Evolutionary conservation across 768 basidiomycete species (phyloP).

Genomic region (Mycena maculata): DNA sequence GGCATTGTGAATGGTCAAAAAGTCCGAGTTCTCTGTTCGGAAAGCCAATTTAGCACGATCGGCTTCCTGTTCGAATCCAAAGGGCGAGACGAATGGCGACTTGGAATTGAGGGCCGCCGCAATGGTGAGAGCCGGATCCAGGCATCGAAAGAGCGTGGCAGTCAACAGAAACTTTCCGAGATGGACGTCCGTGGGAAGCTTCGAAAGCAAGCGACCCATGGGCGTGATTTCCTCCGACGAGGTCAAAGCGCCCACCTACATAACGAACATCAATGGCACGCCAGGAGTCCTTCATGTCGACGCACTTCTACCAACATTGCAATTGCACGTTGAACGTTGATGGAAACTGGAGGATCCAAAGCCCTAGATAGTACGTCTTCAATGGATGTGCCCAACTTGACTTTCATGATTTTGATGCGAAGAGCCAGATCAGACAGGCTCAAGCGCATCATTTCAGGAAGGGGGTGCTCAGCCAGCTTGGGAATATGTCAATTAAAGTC

Average conservation of each 20-base stretch:
- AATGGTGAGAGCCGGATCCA: conserved; percentile 97
- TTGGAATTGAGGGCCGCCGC: conserved; percentile 93
- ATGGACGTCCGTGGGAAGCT: conserved; percentile 95
- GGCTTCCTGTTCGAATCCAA: conserved; percentile 89
- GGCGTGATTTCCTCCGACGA: conserved; percentile 91
- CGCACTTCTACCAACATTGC: conserved; percentile 89
- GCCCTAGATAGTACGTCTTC: conserved; percentile 91
- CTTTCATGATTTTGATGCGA: conserved; percentile 93
- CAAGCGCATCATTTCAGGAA: conserved; percentile 95
- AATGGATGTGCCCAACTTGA: conserved; percentile 85
- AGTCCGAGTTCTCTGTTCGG: conserved; percentile 92
- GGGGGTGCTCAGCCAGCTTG: conserved; percentile 89
- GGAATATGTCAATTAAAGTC: conserved; percentile 10
- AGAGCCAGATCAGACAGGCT: conserved; percentile 93
- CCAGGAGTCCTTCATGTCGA: neutral
- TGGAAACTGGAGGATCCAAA: conserved; percentile 86
- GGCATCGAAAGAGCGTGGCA: conserved; percentile 85
- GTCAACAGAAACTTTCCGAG: conserved; percentile 83
- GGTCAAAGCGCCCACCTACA: conserved; percentile 87
- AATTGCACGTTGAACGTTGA: conserved; percentile 92
- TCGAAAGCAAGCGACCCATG: conserved; percentile 90
- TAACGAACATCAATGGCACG: conserved; percentile 7
- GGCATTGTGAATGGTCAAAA: conserved; percentile 91
- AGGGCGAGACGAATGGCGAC: conserved; percentile 90
- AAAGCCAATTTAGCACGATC: conserved; percentile 86